Conservation (phyloP, 164 flowering plant species). For the Saururus chinensis region DNA sequence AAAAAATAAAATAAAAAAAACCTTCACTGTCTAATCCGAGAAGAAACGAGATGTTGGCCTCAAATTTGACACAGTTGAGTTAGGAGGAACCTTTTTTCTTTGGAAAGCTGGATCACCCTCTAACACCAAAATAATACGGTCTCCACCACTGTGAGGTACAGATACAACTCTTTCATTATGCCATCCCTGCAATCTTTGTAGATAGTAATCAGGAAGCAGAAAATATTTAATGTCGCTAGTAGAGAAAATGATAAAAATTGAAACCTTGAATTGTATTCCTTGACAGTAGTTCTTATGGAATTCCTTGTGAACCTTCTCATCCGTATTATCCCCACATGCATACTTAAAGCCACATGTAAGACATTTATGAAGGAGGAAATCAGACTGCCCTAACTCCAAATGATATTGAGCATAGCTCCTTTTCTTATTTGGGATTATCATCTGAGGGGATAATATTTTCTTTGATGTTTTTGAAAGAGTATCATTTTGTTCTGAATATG, state of each 20-base stretch:
- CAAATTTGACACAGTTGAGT: no score
- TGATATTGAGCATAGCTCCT: slow-evolving; percentile 79
- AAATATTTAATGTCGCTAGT: not conserved
- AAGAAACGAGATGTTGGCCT: no score
- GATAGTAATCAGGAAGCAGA: not conserved
- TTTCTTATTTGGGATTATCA: slow-evolving; percentile 48
- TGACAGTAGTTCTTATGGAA: slow-evolving; percentile 60
- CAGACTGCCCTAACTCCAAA: slow-evolving; percentile 83
- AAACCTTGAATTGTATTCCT: slow-evolving; percentile 76
- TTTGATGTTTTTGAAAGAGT: slow-evolving; percentile 1
- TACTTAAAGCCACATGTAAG: slow-evolving; percentile 54
- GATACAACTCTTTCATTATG: slow-evolving; percentile 46
- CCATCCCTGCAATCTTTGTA: slow-evolving; percentile 52
- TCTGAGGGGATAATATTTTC: slow-evolving; percentile 6
- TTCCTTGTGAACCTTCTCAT: slow-evolving; percentile 58
- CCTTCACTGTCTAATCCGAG: no score
- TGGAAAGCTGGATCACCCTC: slow-evolving; percentile 57
- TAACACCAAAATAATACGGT: slow-evolving; percentile 51
- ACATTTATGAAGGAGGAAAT: slow-evolving; percentile 65
- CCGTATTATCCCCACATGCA: slow-evolving; percentile 57
- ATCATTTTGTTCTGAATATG: slow-evolving; percentile 1
- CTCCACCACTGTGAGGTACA: slow-evolving; percentile 18
- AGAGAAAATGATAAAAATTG: not conserved
- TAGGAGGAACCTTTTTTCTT: slow-evolving; percentile 48
- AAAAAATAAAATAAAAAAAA: not conserved